phyloP scores from a whole-genome alignment of 2,329 filamentous ascomycete species.

The Colletotrichum lini region DNA sequence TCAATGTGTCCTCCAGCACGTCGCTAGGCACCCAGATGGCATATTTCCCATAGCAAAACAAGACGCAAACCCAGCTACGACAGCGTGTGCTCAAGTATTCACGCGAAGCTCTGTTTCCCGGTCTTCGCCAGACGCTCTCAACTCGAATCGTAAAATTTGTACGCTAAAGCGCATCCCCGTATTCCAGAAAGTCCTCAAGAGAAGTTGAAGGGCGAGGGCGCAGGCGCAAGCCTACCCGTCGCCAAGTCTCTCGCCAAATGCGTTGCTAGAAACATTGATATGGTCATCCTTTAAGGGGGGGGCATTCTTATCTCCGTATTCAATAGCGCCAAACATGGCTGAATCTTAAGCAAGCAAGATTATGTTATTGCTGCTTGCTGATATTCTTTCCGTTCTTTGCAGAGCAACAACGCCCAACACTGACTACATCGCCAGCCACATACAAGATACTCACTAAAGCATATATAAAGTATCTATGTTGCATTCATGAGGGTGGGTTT shows the following conservation, averaged over 20 bases:
- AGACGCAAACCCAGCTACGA: not conserved
- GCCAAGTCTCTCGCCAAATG: not conserved
- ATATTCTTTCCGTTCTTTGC: too few species aligned
- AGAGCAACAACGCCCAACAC: too few species aligned
- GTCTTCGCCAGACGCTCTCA: not conserved
- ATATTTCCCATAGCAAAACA: not conserved
- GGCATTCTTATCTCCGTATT: too few species aligned
- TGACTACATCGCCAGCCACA: too few species aligned
- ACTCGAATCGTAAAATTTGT: not conserved
- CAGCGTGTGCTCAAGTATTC: not conserved
- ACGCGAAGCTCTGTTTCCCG: not conserved
- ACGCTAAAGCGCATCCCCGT: not conserved
- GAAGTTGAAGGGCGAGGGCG: not conserved
- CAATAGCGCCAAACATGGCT: too few species aligned
- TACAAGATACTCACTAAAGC: too few species aligned
- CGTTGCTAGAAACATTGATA: not conserved
- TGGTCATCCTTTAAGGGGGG: too few species aligned
- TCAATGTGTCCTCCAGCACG: not conserved
- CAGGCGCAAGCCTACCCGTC: not conserved
- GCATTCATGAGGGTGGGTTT: not conserved
- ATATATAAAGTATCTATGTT: not conserved
- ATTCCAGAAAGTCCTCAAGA: not conserved
- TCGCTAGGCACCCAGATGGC: not conserved
- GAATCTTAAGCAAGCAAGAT: too few species aligned
- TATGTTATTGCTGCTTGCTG: too few species aligned